Percentiles rank a stretch among this genome's conserved stretches.
Conservation (phyloP, 2,329 filamentous ascomycete species). For the Aspergillus fischeri region DNA sequence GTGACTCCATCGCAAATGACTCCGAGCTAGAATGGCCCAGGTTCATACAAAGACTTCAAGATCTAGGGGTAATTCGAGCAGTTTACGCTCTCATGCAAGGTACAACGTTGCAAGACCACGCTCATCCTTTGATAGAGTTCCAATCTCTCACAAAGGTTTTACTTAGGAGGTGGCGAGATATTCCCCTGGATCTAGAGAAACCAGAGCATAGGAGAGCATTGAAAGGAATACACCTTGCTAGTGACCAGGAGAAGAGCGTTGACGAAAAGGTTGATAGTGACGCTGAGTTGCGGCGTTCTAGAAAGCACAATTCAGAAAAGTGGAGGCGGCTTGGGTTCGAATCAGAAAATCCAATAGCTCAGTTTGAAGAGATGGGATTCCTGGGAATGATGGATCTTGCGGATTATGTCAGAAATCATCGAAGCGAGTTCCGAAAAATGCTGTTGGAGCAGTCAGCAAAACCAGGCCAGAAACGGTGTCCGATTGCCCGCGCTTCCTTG, state of each 20-base stretch:
- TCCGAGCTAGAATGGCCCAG: conserved; percentile 83
- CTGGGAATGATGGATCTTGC: conserved; percentile 96
- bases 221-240: conserved; percentile 79
- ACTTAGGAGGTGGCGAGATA: conserved; percentile 80
- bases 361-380: conserved; percentile 83
- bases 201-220: conserved; percentile 83
- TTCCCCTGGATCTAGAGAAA: conserved; percentile 77
- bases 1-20: conserved; percentile 80
- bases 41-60: conserved; percentile 89
- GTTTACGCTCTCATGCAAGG: conserved; percentile 94
- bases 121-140: conserved; percentile 86
- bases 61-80: conserved; percentile 85
- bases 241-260: conserved; percentile 47
- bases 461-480: conserved; percentile 69
- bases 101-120: conserved; percentile 82
- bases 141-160: conserved; percentile 86
- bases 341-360: conserved; percentile 77
- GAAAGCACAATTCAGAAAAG: conserved; percentile 79
- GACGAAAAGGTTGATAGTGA: conserved; percentile 29
- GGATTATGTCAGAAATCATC: conserved; percentile 87
- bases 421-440: conserved; percentile 88
- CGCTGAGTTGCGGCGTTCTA: conserved; percentile 54
- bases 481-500: conserved; percentile 79
- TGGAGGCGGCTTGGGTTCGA: conserved; percentile 92
- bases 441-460: conserved; percentile 81